phyloP scores from a whole-genome alignment of 805 yeast genomes.

The Suhomyces sp. region DNA sequence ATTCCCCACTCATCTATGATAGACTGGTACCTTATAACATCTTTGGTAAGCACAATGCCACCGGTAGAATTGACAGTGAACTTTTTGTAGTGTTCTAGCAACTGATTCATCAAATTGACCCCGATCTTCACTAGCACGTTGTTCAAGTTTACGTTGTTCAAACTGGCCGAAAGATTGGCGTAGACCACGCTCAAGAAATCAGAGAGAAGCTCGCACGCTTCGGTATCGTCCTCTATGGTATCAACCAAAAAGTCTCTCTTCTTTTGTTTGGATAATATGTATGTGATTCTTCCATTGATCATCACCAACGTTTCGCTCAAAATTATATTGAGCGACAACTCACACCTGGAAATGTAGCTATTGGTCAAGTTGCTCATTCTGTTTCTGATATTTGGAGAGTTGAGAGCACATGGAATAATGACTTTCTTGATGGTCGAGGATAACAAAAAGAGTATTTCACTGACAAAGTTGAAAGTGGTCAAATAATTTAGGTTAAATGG shows the following conservation, averaged over 20 bases:
- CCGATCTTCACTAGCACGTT: conserved; percentile 58
- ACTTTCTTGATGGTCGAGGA: conserved; percentile 74
- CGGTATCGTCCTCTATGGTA: conserved; percentile 58
- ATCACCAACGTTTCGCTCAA: conserved; percentile 56
- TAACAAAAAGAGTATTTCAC: conserved; percentile 60
- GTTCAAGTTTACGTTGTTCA: conserved; percentile 43
- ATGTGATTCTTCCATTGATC: conserved; percentile 47
- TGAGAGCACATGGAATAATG: conserved; percentile 68
- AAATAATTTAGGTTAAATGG: conserved; percentile 47
- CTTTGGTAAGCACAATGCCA: conserved; percentile 78
- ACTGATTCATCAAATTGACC: conserved; percentile 48
- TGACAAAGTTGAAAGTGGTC: conserved; percentile 47
- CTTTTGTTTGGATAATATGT: conserved; percentile 59
- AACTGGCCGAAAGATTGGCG: conserved; percentile 35
- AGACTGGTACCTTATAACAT: conserved; percentile 72
- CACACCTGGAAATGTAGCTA: conserved; percentile 56
- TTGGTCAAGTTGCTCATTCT: conserved; percentile 63
- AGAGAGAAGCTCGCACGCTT: conserved; percentile 63
- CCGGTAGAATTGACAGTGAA: conserved; percentile 78
- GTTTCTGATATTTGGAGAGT: conserved; percentile 53
- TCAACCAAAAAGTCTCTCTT: conserved; percentile 63
- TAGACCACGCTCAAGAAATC: conserved; percentile 47
- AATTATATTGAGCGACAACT: conserved; percentile 62
- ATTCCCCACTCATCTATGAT: conserved; percentile 66
- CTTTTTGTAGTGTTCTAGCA: conserved; percentile 71